Conservation (phyloP, 2,329 filamentous ascomycete genomes). For the Verticillium tricorpus region DNA sequence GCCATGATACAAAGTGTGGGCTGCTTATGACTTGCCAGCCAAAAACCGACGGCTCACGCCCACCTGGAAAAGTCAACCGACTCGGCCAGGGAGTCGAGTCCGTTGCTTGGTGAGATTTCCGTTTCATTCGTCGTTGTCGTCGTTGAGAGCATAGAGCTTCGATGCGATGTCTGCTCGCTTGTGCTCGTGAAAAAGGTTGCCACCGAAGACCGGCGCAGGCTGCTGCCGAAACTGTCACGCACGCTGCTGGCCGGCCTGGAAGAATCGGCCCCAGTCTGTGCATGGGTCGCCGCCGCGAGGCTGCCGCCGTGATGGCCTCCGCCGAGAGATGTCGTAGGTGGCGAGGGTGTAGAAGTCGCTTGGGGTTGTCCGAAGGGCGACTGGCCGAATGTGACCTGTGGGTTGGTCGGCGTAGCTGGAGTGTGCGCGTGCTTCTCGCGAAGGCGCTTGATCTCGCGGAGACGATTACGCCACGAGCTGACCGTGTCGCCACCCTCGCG, state of each 20-base stretch:
- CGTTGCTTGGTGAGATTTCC: slow-evolving; percentile 34
- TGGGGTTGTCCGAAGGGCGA: slow-evolving; percentile 29
- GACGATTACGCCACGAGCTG: slow-evolving; percentile 82
- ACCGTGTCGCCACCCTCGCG: slow-evolving; percentile 75
- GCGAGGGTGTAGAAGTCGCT: slow-evolving; percentile 15
- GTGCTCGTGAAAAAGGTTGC: slow-evolving; percentile 59
- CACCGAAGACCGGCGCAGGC: slow-evolving; percentile 58
- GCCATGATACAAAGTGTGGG: background rate
- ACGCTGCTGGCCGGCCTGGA: slow-evolving; percentile 44
- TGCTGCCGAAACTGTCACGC: slow-evolving; percentile 56
- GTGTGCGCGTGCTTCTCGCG: slow-evolving; percentile 61
- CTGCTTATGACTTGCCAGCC: background rate
- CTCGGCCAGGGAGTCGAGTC: slow-evolving; percentile 26
- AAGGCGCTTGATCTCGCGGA: slow-evolving; percentile 79
- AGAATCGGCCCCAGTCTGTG: slow-evolving; percentile 17
- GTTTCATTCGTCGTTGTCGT: slow-evolving; percentile 50
- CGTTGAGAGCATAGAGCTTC: slow-evolving; percentile 51
- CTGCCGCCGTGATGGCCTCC: slow-evolving; percentile 15
- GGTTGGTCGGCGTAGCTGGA: slow-evolving; percentile 23
- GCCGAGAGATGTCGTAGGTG: slow-evolving; percentile 25
- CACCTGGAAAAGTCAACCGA: slow-evolving; percentile 35
- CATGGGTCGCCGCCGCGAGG: slow-evolving; percentile 3
- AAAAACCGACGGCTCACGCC: slow-evolving; percentile 19
- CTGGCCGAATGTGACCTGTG: slow-evolving; percentile 17
- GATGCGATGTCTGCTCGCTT: slow-evolving; percentile 53